Evolutionary conservation across 2,329 filamentous ascomycete species (phyloP).

Genomic region (Epichloe uncinata): DNA sequence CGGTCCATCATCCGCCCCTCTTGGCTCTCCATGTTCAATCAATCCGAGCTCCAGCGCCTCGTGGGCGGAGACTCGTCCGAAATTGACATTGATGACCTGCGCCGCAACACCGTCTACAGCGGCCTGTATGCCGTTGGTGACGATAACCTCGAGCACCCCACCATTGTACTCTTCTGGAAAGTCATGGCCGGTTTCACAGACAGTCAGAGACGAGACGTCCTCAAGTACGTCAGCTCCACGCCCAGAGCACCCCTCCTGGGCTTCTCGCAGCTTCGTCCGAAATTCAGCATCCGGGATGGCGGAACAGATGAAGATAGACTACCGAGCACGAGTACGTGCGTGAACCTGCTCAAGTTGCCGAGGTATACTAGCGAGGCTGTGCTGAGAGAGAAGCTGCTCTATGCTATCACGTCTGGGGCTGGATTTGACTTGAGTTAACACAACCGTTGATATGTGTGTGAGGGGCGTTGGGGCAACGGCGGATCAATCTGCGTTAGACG

Average conservation of each 20-base stretch:
- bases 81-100: conserved; percentile 78
- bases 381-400: conserved; percentile 70
- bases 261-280: conserved; percentile 72
- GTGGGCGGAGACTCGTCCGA: conserved; percentile 77
- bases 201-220: conserved; percentile 64
- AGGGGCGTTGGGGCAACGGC: background rate
- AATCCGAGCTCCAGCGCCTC: conserved; percentile 82
- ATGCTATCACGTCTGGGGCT: conserved; percentile 78
- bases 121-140: conserved; percentile 85
- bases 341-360: conserved; percentile 87
- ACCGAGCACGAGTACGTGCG: conserved; percentile 90
- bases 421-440: conserved; percentile 70
- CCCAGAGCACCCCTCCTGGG: conserved; percentile 81
- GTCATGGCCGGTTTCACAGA: conserved; percentile 69
- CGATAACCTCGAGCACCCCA: conserved; percentile 74
- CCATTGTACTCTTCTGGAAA: conserved; percentile 79
- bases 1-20: conserved; percentile 77
- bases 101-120: conserved; percentile 72
- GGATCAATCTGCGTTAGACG: background rate
- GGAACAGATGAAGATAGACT: conserved; percentile 49
- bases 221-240: conserved; percentile 93
- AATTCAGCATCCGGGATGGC: conserved; percentile 81
- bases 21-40: conserved; percentile 99
- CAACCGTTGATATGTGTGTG: background rate
- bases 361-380: conserved; percentile 54